Base-by-base conservation (phyloP, 164 flowering plant species). In the Magnolia sinica region DNA sequence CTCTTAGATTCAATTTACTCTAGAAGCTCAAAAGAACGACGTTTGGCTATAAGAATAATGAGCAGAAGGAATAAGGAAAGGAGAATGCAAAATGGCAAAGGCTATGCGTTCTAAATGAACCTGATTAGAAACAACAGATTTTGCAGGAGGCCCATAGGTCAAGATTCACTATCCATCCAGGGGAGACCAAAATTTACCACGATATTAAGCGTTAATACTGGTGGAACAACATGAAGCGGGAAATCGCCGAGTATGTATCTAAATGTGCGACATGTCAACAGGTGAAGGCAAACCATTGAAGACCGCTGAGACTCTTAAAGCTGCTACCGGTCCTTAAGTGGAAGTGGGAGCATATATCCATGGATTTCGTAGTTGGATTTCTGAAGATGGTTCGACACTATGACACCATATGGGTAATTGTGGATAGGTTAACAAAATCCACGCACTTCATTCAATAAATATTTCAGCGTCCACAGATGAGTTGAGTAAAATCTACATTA, bases 341-440 rank as follows among this genome's bases (percentile, higher is more conserved):
- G 63, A 74, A 74, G 45, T 74, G 71, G 71, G 76, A 74, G n/a
- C 50, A 75, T 24, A 50, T 75, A 52, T 8, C 77, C 1, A 75
- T 68, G 45, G 72, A 75, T 23, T 75, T 75, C n/a, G 55, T 75
- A 4, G 49, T 22, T 51, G 72, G 77, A 19, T 18, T 75, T 1
- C 77, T 50, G 5, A 50, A 10, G 50, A 18, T 64, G 4, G 6
- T 3, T 9, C 0, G 23, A 11, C 49, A 20, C 2, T 24, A 49
- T 23, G 72, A 66, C 7, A 6, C 65, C 11, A 68, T 37, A 29
- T 69, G 50, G 72, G 72, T 69, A 8, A 69, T 31, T 69, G 11
- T 29, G 29, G 49, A 69, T 69, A 3, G 72, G 8, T 45, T 69
- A 29, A 69, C 51, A 13, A 69, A 69, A 16, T 69, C 50, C 0